Conservation (phyloP, 1,284 basidiomycete species). For the Ganoderma boninense region DNA sequence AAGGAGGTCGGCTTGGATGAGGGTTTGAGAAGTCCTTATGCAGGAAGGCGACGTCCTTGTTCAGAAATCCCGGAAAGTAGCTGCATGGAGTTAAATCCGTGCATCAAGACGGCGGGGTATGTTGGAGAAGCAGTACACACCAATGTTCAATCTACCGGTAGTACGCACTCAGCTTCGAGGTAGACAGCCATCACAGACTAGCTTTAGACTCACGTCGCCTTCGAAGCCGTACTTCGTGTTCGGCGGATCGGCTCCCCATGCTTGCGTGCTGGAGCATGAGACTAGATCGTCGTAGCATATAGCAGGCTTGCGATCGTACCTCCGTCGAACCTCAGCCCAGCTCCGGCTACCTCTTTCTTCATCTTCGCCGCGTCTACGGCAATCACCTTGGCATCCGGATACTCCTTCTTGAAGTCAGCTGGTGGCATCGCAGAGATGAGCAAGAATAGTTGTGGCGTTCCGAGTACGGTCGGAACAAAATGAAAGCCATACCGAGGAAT, state of each 20-base stretch:
- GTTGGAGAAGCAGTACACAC: conserved; percentile 42
- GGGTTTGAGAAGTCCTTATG: conserved; percentile 80
- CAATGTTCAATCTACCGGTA: conserved; percentile 65
- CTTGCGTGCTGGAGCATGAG: conserved; percentile 43
- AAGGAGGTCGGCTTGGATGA: conserved; percentile 89
- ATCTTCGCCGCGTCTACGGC: conserved; percentile 66
- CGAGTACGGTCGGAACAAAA: background rate
- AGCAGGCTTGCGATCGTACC: conserved; percentile 46
- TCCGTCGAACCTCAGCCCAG: conserved; percentile 60
- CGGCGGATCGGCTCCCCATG: conserved; percentile 69
- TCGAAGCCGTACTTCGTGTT: conserved; percentile 78
- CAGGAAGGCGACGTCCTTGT: conserved; percentile 91
- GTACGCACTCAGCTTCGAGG: background rate
- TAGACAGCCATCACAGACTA: background rate
- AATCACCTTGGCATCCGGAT: conserved; percentile 80
- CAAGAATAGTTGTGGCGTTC: conserved; percentile 2
- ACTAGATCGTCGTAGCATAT: background rate
- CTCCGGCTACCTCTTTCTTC: conserved; percentile 39
- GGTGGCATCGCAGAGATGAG: background rate
- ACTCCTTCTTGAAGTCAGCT: conserved; percentile 74
- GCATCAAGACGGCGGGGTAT: background rate
- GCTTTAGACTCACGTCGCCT: conserved; percentile 64
- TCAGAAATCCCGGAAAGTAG: conserved; percentile 84
- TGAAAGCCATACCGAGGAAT: conserved; percentile 60
- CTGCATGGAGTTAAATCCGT: conserved; percentile 45